Evolutionary conservation across 305 asterid species (phyloP).

Genomic region (Rubia tinctorum): DNA sequence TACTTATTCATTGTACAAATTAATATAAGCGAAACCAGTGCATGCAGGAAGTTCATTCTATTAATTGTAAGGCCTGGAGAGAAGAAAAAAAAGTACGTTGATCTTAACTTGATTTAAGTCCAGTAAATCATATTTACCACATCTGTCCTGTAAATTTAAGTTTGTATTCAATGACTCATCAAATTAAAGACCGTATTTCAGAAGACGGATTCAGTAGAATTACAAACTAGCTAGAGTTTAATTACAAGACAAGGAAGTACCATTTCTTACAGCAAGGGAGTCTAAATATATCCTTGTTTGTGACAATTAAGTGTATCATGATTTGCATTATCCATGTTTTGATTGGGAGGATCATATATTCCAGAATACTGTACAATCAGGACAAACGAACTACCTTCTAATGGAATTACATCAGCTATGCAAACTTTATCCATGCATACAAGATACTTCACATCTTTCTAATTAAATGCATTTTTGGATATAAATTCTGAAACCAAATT

Average conservation of each 20-base stretch:
- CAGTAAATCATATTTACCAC: not conserved
- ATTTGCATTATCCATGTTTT: not conserved
- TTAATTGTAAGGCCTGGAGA: not conserved
- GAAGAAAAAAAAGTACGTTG: not conserved
- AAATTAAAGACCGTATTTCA: too few relatives aligned
- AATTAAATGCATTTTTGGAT: not conserved
- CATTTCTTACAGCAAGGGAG: too few relatives aligned
- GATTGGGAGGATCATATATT: not conserved
- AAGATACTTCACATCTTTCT: too few relatives aligned
- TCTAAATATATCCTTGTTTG: not conserved
- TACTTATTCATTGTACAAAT: not conserved
- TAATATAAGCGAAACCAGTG: not conserved
- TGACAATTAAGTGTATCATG: not conserved
- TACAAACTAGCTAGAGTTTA: too few relatives aligned
- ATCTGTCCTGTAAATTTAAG: not conserved
- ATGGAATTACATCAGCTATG: slow-evolving; percentile 28
- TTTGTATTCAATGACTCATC: too few relatives aligned
- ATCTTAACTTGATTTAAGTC: not conserved
- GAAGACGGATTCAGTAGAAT: too few relatives aligned
- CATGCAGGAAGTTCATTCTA: not conserved
- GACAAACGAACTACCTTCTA: slow-evolving; percentile 32
- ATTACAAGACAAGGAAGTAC: too few relatives aligned
- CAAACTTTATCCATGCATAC: slow-evolving; percentile 1
- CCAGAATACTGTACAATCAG: slow-evolving; percentile 25
- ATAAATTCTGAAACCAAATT: slow-evolving; percentile 17